Evolutionary conservation across 495 filamentous ascomycete species (phyloP).

Genomic region (Glarea lozoyensis): DNA sequence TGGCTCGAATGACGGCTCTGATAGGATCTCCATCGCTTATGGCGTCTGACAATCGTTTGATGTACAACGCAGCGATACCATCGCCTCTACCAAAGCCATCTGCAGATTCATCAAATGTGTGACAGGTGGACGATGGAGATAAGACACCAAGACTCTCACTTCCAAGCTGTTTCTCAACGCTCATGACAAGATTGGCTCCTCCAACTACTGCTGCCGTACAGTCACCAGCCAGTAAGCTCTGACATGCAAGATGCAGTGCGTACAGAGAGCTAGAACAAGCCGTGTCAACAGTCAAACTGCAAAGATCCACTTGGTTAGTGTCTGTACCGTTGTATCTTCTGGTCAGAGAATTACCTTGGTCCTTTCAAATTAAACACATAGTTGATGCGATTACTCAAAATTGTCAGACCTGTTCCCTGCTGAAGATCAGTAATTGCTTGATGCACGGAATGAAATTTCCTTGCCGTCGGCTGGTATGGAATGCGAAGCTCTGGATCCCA

Average conservation of each 20-base stretch:
- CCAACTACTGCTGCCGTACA: slow-evolving; percentile 10
- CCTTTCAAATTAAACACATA: slow-evolving; percentile 46
- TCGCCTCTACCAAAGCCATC: slow-evolving; percentile 61
- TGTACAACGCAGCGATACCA: slow-evolving; percentile 44
- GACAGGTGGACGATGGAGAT: slow-evolving; percentile 39
- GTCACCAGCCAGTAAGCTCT: slow-evolving; percentile 24
- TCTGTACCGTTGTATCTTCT: neutral
- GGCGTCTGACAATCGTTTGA: slow-evolving; percentile 52
- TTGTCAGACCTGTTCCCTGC: slow-evolving; percentile 25
- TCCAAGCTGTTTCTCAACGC: neutral
- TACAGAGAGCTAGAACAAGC: slow-evolving; percentile 42
- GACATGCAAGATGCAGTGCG: slow-evolving; percentile 40
- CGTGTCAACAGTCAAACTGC: slow-evolving; percentile 51
- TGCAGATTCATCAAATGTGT: slow-evolving; percentile 50
- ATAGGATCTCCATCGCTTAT: slow-evolving; percentile 45
- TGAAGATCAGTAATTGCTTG: too few relatives aligned
- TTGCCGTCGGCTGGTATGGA: too few relatives aligned
- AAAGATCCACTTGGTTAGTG: neutral
- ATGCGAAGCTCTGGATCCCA: too few relatives aligned
- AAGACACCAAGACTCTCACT: slow-evolving; percentile 13
- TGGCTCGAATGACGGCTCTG: slow-evolving; percentile 50
- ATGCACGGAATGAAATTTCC: too few relatives aligned
- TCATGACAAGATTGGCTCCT: slow-evolving; percentile 28
- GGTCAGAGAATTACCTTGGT: slow-evolving; percentile 18
- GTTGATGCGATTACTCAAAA: slow-evolving; percentile 53